Percentiles rank a stretch among this genome's conserved stretches.
Conservation (phyloP, 495 filamentous ascomycete species). For the Apiosordaria backusii region DNA sequence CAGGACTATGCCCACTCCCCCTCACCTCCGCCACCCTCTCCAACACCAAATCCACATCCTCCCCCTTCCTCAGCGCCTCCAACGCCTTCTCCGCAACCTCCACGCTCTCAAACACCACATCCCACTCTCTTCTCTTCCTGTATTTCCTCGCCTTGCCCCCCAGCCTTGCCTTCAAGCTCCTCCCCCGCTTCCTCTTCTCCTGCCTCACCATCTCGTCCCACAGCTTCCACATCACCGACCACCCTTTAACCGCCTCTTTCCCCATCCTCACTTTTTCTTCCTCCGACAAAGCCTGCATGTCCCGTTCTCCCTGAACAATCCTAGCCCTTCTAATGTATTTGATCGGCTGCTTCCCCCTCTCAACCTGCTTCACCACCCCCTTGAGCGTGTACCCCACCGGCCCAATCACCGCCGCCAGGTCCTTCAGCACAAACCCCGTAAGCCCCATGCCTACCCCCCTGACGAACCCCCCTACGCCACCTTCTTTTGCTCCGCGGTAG, state of each 20-base stretch:
- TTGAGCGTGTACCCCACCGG: constrained; percentile 64
- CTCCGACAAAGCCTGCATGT: constrained; percentile 31
- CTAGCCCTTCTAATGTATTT: constrained; percentile 48
- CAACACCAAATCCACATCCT: constrained; percentile 27
- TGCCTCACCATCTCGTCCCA: constrained; percentile 38
- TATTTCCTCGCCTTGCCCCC: constrained; percentile 12
- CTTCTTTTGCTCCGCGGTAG: constrained; percentile 54
- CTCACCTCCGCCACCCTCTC: constrained; percentile 12
- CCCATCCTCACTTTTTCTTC: constrained; percentile 25
- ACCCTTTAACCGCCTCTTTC: constrained; percentile 36
- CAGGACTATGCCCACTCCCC: neutral
- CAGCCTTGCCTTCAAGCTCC: constrained; percentile 15
- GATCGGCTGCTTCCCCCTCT: constrained; percentile 45
- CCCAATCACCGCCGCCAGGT: constrained; percentile 60
- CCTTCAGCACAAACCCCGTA: constrained; percentile 69
- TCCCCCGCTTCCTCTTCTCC: constrained; percentile 31
- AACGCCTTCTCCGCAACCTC: constrained; percentile 40
- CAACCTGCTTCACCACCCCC: constrained; percentile 55
- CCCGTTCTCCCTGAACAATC: constrained; percentile 46
- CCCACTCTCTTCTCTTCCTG: constrained; percentile 32
- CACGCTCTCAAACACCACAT: constrained; percentile 46
- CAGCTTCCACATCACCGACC: constrained; percentile 42
- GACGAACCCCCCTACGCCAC: constrained; percentile 55
- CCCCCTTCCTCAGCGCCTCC: constrained; percentile 36
- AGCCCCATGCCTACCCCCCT: constrained; percentile 72